Conservation (phyloP, 306 rosid species). For the Glycine latifolia region DNA sequence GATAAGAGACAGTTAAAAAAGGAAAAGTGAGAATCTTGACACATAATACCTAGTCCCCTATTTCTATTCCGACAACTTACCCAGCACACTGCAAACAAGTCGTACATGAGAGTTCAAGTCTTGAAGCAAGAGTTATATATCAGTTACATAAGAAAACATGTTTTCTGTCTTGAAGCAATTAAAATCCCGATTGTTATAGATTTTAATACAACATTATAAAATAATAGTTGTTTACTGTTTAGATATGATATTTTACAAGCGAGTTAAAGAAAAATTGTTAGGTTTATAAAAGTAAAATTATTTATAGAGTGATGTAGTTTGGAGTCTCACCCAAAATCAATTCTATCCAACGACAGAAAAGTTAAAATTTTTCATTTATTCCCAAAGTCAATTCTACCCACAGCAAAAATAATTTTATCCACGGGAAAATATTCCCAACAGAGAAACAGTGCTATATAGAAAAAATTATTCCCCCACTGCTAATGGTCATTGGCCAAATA, state of each 20-base stretch:
- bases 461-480: background rate
- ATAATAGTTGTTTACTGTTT: too few species aligned
- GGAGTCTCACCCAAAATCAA: background rate
- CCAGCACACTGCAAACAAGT: too few species aligned
- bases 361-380: background rate
- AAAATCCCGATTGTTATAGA: background rate
- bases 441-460: background rate
- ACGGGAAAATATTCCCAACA: background rate
- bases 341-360: background rate
- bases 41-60: background rate
- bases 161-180: too few species aligned
- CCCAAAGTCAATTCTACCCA: background rate
- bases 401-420: background rate
- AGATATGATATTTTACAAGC: background rate
- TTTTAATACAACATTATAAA: background rate
- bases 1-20: too few species aligned
- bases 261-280: background rate
- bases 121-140: too few species aligned
- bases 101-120: too few species aligned
- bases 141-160: background rate
- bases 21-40: background rate
- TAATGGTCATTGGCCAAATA: background rate
- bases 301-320: background rate
- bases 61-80: too few species aligned
- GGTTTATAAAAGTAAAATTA: background rate